phyloP scores from a whole-genome alignment of 768 basidiomycete genomes.

The Suillus clintonianus region DNA sequence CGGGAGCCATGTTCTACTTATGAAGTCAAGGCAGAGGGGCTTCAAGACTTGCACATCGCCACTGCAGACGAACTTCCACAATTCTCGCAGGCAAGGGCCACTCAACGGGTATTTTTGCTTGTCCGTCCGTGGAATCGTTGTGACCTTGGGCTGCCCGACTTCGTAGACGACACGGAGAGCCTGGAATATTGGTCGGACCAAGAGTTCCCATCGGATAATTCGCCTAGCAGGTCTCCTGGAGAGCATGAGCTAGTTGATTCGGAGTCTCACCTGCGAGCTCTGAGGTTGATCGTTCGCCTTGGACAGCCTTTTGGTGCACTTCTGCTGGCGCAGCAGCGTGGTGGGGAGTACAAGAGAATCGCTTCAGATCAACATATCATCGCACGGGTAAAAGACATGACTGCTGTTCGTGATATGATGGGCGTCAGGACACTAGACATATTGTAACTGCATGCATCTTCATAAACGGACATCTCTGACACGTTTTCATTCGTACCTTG shows the following conservation, averaged over 20 bases:
- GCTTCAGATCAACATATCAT: no score
- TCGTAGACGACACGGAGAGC: no score
- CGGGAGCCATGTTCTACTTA: no score
- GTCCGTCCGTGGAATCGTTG: not conserved
- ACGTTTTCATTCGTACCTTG: not conserved
- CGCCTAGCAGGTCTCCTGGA: not conserved
- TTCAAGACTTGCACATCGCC: no score
- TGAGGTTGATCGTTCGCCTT: not conserved
- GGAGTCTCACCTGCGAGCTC: no score
- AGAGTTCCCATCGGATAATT: not conserved
- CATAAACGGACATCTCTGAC: not conserved
- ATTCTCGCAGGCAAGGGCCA: no score
- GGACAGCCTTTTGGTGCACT: not conserved
- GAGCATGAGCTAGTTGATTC: not conserved
- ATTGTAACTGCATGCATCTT: not conserved
- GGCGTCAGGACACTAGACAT: not conserved
- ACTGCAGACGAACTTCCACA: no score
- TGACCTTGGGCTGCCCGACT: not conserved
- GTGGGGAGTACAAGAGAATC: no score
- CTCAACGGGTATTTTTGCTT: no score
- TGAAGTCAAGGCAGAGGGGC: no score
- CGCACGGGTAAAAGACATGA: no score
- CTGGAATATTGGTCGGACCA: not conserved
- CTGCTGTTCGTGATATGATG: not conserved
- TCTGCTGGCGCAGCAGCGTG: no score